These are phyloP conservation scores for Cardamine occulta DNA, from an alignment of 345 rosid species.

Conservation along the genomic window DNA sequence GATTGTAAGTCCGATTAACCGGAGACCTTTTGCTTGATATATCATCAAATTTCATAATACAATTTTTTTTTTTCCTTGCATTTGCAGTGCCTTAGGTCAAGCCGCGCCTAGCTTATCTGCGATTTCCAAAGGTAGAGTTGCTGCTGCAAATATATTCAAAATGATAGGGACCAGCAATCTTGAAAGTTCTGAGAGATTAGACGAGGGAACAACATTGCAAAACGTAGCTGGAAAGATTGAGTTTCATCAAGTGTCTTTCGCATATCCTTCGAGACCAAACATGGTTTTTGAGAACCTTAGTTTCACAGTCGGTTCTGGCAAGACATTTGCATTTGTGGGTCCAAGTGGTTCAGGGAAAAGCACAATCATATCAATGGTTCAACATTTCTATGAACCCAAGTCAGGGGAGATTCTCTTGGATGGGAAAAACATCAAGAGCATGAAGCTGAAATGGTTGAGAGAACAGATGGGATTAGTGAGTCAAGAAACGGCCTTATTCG, in stretches of 20 bases:
- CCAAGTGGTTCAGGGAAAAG: constrained; percentile 96
- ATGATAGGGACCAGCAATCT: constrained; percentile 51
- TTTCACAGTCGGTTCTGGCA: constrained; percentile 64
- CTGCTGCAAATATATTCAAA: constrained; percentile 64
- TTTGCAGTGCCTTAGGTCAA: constrained; percentile 74
- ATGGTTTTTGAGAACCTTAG: constrained; percentile 69
- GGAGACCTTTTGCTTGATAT: neutral
- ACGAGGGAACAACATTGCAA: constrained; percentile 46
- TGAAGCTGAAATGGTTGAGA: constrained; percentile 76
- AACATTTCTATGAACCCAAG: constrained; percentile 81
- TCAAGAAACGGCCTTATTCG: constrained; percentile 90
- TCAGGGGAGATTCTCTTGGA: constrained; percentile 77
- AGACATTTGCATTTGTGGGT: constrained; percentile 77
- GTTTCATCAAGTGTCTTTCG: constrained; percentile 58
- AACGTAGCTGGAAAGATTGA: constrained; percentile 64
- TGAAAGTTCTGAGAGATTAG: constrained; percentile 39
- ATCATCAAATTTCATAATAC: constrained; percentile 26
- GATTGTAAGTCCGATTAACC: constrained; percentile 63
- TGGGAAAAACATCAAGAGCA: constrained; percentile 61
- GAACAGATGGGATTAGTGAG: constrained; percentile 87
- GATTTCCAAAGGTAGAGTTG: constrained; percentile 71
- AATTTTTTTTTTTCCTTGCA: neutral
- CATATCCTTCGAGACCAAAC: constrained; percentile 70
- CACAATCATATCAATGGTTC: constrained; percentile 79
- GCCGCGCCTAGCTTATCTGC: constrained; percentile 78